Evolutionary conservation across 2,329 filamentous ascomycete species (phyloP).

Genomic region (Clonostachys sp.): DNA sequence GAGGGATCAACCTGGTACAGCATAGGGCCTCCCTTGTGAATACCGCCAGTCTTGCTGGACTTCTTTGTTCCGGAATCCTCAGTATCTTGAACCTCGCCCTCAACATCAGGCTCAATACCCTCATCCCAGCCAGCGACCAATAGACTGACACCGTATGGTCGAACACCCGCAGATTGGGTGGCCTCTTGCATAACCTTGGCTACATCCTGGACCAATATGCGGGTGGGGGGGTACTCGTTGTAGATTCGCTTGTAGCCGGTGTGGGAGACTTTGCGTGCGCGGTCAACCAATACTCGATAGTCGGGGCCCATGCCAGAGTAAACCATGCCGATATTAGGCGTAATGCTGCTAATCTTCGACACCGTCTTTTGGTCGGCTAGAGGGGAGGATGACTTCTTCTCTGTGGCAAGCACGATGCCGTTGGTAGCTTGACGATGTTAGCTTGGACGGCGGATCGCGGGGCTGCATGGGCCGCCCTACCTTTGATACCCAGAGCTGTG

Average conservation of each 20-base stretch:
- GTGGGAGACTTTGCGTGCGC: constrained; percentile 96
- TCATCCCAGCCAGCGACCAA: constrained; percentile 98
- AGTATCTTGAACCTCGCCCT: constrained; percentile 55
- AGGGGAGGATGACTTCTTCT: constrained; percentile 98
- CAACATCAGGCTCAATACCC: constrained; percentile 81
- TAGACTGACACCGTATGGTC: constrained; percentile 93
- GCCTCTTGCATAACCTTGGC: constrained; percentile 98
- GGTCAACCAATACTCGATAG: constrained; percentile 95
- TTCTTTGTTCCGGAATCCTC: constrained; percentile 66
- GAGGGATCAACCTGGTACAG: constrained; percentile 99
- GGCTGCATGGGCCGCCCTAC: constrained; percentile 37
- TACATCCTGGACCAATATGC: constrained; percentile 98
- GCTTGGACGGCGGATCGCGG: not conserved
- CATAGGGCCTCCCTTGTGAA: constrained; percentile 93
- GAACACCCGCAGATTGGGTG: constrained; percentile 94
- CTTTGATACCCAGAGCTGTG: constrained; percentile 97
- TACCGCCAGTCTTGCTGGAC: constrained; percentile 86
- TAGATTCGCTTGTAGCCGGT: constrained; percentile 99
- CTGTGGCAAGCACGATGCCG: constrained; percentile 95
- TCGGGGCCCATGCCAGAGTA: constrained; percentile 99
- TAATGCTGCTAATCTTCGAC: constrained; percentile 96
- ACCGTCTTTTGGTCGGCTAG: constrained; percentile 93
- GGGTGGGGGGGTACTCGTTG: constrained; percentile 99
- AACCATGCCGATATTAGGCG: constrained; percentile 98
- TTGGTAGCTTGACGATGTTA: constrained; percentile 70